Percentiles rank a stretch among this genome's conserved stretches.
Evolutionary conservation across 2,329 filamentous ascomycete species (phyloP).

Genomic region (Celoporthe dispersa): DNA sequence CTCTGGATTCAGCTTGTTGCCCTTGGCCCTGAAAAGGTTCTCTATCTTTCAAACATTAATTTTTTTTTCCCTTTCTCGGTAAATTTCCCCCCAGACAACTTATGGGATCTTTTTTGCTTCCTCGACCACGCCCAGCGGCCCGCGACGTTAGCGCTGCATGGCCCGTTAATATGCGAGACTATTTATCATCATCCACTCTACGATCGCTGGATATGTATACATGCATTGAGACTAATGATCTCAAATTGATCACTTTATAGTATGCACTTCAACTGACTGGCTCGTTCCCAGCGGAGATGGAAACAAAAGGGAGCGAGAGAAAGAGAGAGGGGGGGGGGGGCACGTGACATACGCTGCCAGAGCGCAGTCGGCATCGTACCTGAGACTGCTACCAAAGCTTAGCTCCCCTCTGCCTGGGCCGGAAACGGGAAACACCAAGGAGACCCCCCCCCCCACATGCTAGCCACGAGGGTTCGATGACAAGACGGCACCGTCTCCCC

Average conservation of each 20-base stretch:
- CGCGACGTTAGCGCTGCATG: not conserved
- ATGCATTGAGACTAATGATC: not conserved
- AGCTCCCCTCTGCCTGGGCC: not conserved
- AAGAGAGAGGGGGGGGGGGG: not conserved
- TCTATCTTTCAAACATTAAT: too few relatives aligned
- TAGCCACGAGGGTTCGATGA: not conserved
- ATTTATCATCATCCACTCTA: not conserved
- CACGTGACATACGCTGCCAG: not conserved
- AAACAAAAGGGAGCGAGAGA: not conserved
- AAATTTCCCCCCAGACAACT: too few relatives aligned
- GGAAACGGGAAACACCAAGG: not conserved
- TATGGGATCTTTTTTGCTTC: not conserved
- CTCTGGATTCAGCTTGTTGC: not conserved
- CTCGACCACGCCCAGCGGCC: not conserved
- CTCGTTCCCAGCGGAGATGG: not conserved
- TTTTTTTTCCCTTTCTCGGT: too few relatives aligned
- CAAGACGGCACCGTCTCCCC: not conserved
- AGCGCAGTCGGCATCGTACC: not conserved
- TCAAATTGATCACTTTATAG: not conserved
- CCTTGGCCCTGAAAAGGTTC: not conserved
- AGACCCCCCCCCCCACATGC: not conserved
- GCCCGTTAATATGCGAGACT: not conserved
- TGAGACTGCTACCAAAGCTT: not conserved
- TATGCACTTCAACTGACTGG: too few relatives aligned
- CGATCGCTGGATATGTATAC: not conserved